Percentiles rank a stretch among this genome's conserved stretches.
Conservation (phyloP, 306 rosid genomes). For the Cicer cuneatum region DNA sequence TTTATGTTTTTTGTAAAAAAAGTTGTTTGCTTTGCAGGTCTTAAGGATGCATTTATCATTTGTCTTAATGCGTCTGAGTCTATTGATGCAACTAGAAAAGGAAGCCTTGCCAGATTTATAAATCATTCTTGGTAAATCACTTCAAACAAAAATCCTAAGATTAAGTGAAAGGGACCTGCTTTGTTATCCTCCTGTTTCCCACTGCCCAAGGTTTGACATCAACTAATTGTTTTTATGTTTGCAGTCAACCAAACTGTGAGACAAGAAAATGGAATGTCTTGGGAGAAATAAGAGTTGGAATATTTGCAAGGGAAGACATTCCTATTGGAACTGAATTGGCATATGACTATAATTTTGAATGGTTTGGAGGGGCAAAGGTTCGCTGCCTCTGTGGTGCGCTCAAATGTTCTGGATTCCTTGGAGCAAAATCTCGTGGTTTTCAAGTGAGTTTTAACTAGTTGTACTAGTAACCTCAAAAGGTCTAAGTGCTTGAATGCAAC, state of each 20-base stretch:
- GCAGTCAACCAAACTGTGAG: constrained; percentile 94
- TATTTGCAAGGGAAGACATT: constrained; percentile 91
- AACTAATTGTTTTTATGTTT: constrained; percentile 50
- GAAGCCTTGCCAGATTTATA: constrained; percentile 92
- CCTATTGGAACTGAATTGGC: constrained; percentile 82
- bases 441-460: constrained; percentile 59
- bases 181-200: constrained; percentile 41
- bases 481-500: constrained; percentile 5
- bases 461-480: constrained; percentile 13
- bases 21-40: constrained; percentile 63
- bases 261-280: constrained; percentile 95
- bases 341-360: constrained; percentile 94
- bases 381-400: constrained; percentile 95
- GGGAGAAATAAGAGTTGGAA: constrained; percentile 97
- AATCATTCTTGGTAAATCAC: constrained; percentile 92
- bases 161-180: constrained; percentile 26
- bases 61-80: constrained; percentile 89
- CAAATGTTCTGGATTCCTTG: constrained; percentile 91
- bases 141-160: constrained; percentile 38
- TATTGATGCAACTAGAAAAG: constrained; percentile 93
- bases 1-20: constrained; percentile 34
- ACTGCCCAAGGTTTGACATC: constrained; percentile 47
- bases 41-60: constrained; percentile 89
- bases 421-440: constrained; percentile 97
- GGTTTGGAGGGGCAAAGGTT: constrained; percentile 97